These are phyloP conservation scores for Diphasiastrum complanatum DNA, from an alignment of 83 land plant species.

Conservation along the genomic window DNA sequence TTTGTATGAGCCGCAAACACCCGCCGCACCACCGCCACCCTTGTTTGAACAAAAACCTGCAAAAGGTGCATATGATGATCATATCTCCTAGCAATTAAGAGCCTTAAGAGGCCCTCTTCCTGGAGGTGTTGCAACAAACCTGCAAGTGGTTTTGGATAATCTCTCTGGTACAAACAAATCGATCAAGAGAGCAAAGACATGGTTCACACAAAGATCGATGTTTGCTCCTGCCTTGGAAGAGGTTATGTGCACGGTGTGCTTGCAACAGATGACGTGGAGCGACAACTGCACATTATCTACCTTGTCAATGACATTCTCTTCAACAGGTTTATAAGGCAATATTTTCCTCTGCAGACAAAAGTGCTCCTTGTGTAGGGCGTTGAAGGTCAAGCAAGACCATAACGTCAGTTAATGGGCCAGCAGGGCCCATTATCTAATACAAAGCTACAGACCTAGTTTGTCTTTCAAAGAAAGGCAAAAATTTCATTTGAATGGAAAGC, in stretches of 20 bases:
- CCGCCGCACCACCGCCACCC: slow-evolving; percentile 41
- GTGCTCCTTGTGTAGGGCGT: too few relatives aligned
- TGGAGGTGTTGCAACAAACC: slow-evolving; percentile 64
- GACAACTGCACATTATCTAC: slow-evolving; percentile 77
- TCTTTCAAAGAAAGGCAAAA: too few relatives aligned
- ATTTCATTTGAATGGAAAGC: too few relatives aligned
- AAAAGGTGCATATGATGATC: slow-evolving; percentile 34
- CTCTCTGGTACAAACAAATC: slow-evolving; percentile 90
- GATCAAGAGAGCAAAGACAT: slow-evolving; percentile 81
- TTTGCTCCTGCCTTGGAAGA: slow-evolving; percentile 91
- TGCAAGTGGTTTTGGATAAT: slow-evolving; percentile 46
- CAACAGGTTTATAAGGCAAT: too few relatives aligned
- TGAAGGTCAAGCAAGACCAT: too few relatives aligned
- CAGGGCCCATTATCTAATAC: too few relatives aligned
- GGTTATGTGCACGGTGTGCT: slow-evolving; percentile 65
- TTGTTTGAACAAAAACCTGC: slow-evolving; percentile 27
- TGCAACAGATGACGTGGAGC: slow-evolving; percentile 65
- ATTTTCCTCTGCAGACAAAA: too few relatives aligned
- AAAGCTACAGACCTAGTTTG: too few relatives aligned
- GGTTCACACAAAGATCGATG: slow-evolving; percentile 94
- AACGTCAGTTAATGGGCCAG: too few relatives aligned
- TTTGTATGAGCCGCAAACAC: too few relatives aligned
- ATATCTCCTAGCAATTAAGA: slow-evolving; percentile 42
- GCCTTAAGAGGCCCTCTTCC: slow-evolving; percentile 69
- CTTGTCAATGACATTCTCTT: slow-evolving; percentile 94